These are phyloP conservation scores for Phytophthora litchii DNA, from an alignment of 352 stramenopile species.

Conservation along the genomic window DNA sequence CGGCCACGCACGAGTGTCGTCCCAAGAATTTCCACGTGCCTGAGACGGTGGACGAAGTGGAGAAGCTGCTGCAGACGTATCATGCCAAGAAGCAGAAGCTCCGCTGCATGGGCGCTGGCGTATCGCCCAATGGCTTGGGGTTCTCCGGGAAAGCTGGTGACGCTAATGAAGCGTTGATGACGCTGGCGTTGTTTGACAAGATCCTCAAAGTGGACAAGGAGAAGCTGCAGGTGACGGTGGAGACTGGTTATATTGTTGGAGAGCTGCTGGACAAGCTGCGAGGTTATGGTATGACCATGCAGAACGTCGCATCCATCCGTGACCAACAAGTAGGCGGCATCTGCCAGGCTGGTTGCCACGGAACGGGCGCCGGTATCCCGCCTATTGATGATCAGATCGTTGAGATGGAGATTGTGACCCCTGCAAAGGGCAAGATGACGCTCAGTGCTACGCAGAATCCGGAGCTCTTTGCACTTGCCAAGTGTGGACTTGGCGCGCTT, in stretches of 20 bases:
- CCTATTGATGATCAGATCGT: slow-evolving; percentile 98
- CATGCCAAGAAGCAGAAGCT: slow-evolving; percentile 80
- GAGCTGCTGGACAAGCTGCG: slow-evolving; percentile 80
- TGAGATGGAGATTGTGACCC: slow-evolving; percentile 96
- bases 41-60: slow-evolving; percentile 73
- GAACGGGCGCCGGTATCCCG: slow-evolving; percentile 93
- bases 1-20: slow-evolving; percentile 74
- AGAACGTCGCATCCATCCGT: slow-evolving; percentile 98
- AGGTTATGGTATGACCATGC: slow-evolving; percentile 93
- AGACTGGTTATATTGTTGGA: slow-evolving; percentile 76
- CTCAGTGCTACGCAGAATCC: slow-evolving; percentile 82
- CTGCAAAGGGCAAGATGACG: slow-evolving; percentile 89
- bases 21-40: slow-evolving; percentile 71
- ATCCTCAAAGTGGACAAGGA: slow-evolving; percentile 91
- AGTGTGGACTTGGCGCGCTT: slow-evolving; percentile 94
- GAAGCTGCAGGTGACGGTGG: slow-evolving; percentile 93
- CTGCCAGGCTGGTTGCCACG: slow-evolving; percentile 95
- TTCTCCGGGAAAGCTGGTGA: slow-evolving; percentile 67
- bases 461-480: slow-evolving; percentile 91
- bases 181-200: slow-evolving; percentile 92
- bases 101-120: slow-evolving; percentile 94
- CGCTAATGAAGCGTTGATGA: slow-evolving; percentile 85
- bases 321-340: slow-evolving; percentile 98
- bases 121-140: slow-evolving; percentile 97
- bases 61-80: slow-evolving; percentile 62